Evolutionary conservation across 148 eudicot genomes (phyloP), one percentile per base, ranked within the genome.

Genomic region (Vaccinium myrtillus): DNA sequence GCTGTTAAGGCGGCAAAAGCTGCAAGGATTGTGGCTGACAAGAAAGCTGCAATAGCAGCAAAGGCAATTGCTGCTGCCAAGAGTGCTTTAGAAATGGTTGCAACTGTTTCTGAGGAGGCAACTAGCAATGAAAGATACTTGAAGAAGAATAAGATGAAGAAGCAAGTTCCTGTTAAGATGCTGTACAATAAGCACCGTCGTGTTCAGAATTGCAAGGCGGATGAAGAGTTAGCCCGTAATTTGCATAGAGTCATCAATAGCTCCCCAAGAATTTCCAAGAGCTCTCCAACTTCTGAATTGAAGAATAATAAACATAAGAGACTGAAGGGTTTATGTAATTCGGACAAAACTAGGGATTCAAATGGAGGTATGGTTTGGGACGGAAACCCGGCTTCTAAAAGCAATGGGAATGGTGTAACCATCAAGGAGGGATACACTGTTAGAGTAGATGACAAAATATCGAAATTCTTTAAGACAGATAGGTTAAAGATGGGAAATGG

Each of bases 51-150:
- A 53, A 83, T 90, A 83, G 99, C 98, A 59, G 93, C 95, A 4
- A 93, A 92, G 80, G 99, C 98, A 56, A 82, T 94, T 87, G 95
- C 92, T 79, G 89, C 90, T 88, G 98, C 99, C 16, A 95, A 95
- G 90, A 87, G 63, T 82, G 97, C 97, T 48, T 87, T 96, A 56
- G 92, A 93, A 82, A 84, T 91, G 86, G 91, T 96, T 84, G 94
- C 97, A 2, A 84, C 85, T 53, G 63, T 84, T 46, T 84, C 90
- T 25, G 93, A 91, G 65, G 93, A 88, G 36, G 56, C 86, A 16
- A 71, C 88, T 49, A 79, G 58, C 61, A 86, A 67, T 43, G 94
- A 91, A 43, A 90, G 80, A 77, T 71, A 69, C 23, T 71, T 23
- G 77, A 96, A 88, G 89, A 93, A 92, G 86, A 94, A 92, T 74